These are phyloP conservation scores for Coriolopsis trogii DNA, from an alignment of 1,284 basidiomycete genomes.

Conservation along the genomic window DNA sequence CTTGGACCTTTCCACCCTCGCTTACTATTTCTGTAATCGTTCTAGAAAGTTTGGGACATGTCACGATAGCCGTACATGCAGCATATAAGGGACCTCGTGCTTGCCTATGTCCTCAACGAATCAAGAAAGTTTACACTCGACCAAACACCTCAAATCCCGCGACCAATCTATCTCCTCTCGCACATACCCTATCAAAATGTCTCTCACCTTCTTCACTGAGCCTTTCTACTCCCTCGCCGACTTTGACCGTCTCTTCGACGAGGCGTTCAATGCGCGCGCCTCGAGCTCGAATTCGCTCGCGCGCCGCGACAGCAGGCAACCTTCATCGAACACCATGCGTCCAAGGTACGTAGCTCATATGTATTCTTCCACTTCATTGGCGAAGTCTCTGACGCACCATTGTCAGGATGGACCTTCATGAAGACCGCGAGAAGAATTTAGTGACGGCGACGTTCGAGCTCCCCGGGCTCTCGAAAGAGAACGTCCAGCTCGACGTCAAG, in stretches of 20 bases:
- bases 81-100: no score
- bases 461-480: slow-evolving; percentile 45
- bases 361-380: background rate
- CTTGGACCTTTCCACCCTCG: no score
- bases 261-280: slow-evolving; percentile 36
- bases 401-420: slow-evolving; percentile 49
- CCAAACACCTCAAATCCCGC: background rate
- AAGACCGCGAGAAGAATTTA: slow-evolving; percentile 40
- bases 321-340: slow-evolving; percentile 17
- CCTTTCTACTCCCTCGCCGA: slow-evolving; percentile 45
- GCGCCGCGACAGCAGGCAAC: slow-evolving; percentile 4
- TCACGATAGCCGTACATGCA: no score
- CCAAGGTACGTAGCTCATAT: slow-evolving; percentile 29
- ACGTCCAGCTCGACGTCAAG: slow-evolving; percentile 45
- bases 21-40: no score
- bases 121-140: background rate
- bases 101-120: no score
- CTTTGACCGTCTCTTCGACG: slow-evolving; percentile 50
- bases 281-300: slow-evolving; percentile 5
- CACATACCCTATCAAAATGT: slow-evolving; percentile 14
- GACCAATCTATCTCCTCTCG: background rate
- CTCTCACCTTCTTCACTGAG: slow-evolving; percentile 41
- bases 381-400: background rate
- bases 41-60: no score
- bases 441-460: slow-evolving; percentile 52